Evolutionary conservation across 2,329 filamentous ascomycete species (phyloP).

Genomic region (Dothiorella sarmentorum): DNA sequence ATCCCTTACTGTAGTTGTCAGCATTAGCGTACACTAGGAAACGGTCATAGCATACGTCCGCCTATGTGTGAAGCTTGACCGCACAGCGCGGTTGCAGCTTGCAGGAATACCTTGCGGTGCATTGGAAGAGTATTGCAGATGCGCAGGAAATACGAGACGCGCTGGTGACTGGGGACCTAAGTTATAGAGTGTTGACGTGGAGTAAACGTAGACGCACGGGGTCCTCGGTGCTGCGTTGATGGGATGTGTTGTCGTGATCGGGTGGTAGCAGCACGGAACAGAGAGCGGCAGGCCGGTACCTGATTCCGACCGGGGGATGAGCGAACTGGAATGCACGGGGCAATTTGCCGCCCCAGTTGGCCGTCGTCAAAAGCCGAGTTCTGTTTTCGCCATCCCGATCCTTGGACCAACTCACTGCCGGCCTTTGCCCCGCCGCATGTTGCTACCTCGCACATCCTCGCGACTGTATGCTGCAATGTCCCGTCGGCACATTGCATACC

Average conservation of each 20-base stretch:
- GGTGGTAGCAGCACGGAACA: not conserved
- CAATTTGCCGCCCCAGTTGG: not conserved
- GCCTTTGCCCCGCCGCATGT: not conserved
- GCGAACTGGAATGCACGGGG: not conserved
- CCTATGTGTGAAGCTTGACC: too few relatives aligned
- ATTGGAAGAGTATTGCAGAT: too few relatives aligned
- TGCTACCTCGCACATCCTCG: not conserved
- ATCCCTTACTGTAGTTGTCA: too few relatives aligned
- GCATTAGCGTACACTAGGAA: too few relatives aligned
- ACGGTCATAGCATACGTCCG: too few relatives aligned
- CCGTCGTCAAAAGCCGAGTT: constrained; percentile 4
- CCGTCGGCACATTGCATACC: not conserved
- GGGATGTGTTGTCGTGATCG: not conserved
- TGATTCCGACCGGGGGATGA: constrained; percentile 1
- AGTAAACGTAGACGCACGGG: constrained; percentile 42
- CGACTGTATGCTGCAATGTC: too few relatives aligned
- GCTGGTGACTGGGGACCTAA: constrained; percentile 28
- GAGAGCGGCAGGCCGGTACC: not conserved
- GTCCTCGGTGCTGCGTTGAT: not conserved
- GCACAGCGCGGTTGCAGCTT: too few relatives aligned
- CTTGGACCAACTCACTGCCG: not conserved
- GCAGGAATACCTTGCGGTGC: too few relatives aligned
- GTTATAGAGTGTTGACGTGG: constrained; percentile 45
- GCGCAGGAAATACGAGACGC: too few relatives aligned
- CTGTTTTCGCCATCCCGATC: constrained; percentile 1